Conservation (phyloP, 768 basidiomycete genomes). For the Suillus tomentosus region DNA sequence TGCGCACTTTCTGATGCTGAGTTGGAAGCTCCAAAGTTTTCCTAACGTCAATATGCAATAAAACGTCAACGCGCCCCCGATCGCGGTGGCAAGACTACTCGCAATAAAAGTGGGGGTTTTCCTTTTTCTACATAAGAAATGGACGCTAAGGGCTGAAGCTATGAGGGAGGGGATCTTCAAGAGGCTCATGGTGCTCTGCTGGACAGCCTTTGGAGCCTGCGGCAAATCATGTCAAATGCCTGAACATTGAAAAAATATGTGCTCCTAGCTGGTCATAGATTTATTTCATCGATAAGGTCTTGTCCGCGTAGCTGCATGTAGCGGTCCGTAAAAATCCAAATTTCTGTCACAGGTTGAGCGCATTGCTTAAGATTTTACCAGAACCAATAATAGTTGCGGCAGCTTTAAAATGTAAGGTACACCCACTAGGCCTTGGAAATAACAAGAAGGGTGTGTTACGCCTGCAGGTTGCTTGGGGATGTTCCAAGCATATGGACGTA, state of each 20-base stretch:
- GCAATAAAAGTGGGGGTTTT: conserved; percentile 15
- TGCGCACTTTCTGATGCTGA: conserved; percentile 26
- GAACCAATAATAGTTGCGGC: no score
- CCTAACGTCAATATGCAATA: conserved; percentile 29
- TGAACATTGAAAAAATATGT: accelerated
- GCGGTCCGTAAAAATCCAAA: no score
- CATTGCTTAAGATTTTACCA: no score
- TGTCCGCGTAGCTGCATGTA: no score
- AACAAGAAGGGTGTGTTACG: no score
- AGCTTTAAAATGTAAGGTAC: no score
- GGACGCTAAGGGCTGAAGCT: conserved; percentile 12
- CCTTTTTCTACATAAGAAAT: no score
- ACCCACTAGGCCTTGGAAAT: no score
- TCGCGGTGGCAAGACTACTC: conserved; percentile 16
- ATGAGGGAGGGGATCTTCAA: conserved; percentile 23
- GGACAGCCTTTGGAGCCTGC: not conserved
- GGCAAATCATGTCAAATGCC: not conserved
- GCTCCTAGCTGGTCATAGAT: not conserved
- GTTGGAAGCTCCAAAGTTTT: conserved; percentile 29
- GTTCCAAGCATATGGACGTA: no score
- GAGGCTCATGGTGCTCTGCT: conserved; percentile 18
- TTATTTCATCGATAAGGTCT: no score
- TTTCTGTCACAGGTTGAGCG: no score
- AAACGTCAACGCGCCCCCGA: conserved; percentile 23
- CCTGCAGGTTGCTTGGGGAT: no score